These are phyloP conservation scores for Dictyostelium brefeldianum DNA, from an alignment of 78 protist species.

Conservation along the genomic window DNA sequence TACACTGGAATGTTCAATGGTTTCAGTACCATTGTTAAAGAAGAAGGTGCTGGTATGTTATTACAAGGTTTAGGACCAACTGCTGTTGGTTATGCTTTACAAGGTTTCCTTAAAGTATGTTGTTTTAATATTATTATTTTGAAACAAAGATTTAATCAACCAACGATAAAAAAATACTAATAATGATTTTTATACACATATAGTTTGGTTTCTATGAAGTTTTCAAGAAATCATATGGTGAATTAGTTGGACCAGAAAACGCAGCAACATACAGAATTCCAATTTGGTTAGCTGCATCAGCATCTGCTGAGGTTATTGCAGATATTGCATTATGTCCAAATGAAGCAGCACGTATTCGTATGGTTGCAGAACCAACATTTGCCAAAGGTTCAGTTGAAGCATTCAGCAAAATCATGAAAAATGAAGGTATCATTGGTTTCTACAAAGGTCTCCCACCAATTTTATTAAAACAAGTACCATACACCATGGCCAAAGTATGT, in stretches of 20 bases:
- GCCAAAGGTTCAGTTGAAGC: slow-evolving; percentile 81
- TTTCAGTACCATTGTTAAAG: slow-evolving; percentile 58
- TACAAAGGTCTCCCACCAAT: slow-evolving; percentile 88
- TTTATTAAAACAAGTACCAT: slow-evolving; percentile 86
- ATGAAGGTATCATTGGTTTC: slow-evolving; percentile 76
- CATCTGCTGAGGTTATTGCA: slow-evolving; percentile 93
- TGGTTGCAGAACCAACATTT: slow-evolving; percentile 81
- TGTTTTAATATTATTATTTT: too few species aligned
- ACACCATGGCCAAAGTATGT: slow-evolving; percentile 28
- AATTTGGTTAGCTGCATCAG: slow-evolving; percentile 90
- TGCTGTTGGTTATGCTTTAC: slow-evolving; percentile 92
- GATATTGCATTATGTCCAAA: slow-evolving; percentile 93
- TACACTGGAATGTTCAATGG: slow-evolving; percentile 76
- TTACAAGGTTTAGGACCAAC: slow-evolving; percentile 82
- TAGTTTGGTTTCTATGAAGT: slow-evolving; percentile 94
- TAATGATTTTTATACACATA: too few species aligned
- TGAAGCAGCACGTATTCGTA: slow-evolving; percentile 87
- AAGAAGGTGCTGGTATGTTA: slow-evolving; percentile 84
- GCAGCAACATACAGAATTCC: slow-evolving; percentile 84
- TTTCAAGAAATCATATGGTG: slow-evolving; percentile 91
- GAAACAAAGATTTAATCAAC: too few species aligned
- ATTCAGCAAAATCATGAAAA: slow-evolving; percentile 51
- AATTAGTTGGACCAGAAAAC: slow-evolving; percentile 89
- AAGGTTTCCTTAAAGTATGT: slow-evolving; percentile 88
- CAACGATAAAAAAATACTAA: too few species aligned